Conservation (phyloP, 2,329 filamentous ascomycete species). For the Colletotrichum costaricense region DNA sequence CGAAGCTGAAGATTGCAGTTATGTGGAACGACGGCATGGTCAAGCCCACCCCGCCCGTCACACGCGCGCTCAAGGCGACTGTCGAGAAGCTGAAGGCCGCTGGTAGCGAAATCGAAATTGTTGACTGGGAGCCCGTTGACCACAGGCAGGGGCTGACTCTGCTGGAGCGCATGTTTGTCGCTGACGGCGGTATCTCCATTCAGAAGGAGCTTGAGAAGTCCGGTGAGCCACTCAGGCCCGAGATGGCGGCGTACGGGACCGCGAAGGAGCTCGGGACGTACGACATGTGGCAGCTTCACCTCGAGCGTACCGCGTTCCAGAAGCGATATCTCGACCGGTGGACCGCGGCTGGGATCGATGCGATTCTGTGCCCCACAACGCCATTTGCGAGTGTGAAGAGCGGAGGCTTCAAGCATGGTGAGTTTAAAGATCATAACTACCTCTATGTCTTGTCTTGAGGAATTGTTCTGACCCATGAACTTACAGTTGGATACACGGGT, state of each 20-base stretch:
- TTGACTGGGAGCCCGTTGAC: constrained; percentile 61
- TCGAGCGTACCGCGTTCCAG: constrained; percentile 57
- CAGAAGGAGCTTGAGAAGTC: constrained; percentile 50
- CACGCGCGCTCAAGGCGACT: constrained; percentile 63
- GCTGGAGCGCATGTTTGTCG: constrained; percentile 58
- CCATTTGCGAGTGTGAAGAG: constrained; percentile 56
- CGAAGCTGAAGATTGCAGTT: constrained; percentile 66
- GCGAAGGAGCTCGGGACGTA: constrained; percentile 53
- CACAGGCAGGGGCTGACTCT: constrained; percentile 51
- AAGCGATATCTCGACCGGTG: constrained; percentile 59
- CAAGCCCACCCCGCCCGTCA: constrained; percentile 73
- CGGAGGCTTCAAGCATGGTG: constrained; percentile 56
- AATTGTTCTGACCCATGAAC: not conserved
- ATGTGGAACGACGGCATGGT: constrained; percentile 75
- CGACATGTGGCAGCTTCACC: constrained; percentile 61
- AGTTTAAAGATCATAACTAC: constrained; percentile 27
- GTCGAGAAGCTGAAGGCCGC: constrained; percentile 52
- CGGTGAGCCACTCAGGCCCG: constrained; percentile 55
- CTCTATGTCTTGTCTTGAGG: not conserved
- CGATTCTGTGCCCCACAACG: constrained; percentile 69
- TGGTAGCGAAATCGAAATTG: constrained; percentile 63
- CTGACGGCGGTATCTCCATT: constrained; percentile 58
- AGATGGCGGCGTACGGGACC: constrained; percentile 47
- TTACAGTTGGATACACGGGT: constrained; percentile 59
- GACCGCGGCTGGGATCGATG: constrained; percentile 65